Base-by-base conservation (phyloP, 2,329 filamentous ascomycete species). In the Apiospora marii region DNA sequence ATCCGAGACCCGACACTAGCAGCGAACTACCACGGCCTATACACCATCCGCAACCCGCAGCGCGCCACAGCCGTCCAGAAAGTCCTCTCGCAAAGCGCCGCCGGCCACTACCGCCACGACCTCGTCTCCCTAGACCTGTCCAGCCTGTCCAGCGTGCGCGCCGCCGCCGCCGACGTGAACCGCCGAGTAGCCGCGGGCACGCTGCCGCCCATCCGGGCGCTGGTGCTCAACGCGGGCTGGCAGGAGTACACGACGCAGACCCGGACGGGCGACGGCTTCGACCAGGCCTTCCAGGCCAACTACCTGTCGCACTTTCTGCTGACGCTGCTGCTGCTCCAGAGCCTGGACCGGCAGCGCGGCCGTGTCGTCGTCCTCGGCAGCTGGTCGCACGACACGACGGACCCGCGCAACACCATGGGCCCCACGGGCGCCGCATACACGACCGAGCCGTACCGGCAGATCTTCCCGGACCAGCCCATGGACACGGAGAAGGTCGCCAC, bases 301-400 rank as follows among this genome's bases (percentile, higher is more conserved):
- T 82, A 81, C 72, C 77, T 83, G 8, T 75, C 76, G 0, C 79
- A 81, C 61, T 82, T 79, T 73, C 78, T 82, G 37, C 73, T 83
- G 24, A 78, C 78, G 2, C 49, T 82, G 22, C 71, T 82, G 30
- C 72, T 82, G 14, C 75, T 83, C 24, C 74, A 78, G 72, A 81
- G 80, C 58, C 78, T 82, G 76, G 80, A 82, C 75, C 76, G 75
- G 70, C 73, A 79, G 58, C 51, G 74, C 3, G 81, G 81, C 2
- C 76, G 80, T 10, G 75, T 83, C 19, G 58, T 64, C 58, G 58
- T 64, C 30, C 44, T 82, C 22, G 76, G 80, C 12, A 81, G 80
- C 74, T 79, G 77, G 75, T 68, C 76, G 1, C 78, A 81, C 71
- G 79, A 82, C 58, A 72, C 74, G 5, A 68, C 71, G 22, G 75